These are phyloP conservation scores for Tilletia indica DNA, from an alignment of 1,284 basidiomycete genomes.

Conservation along the genomic window DNA sequence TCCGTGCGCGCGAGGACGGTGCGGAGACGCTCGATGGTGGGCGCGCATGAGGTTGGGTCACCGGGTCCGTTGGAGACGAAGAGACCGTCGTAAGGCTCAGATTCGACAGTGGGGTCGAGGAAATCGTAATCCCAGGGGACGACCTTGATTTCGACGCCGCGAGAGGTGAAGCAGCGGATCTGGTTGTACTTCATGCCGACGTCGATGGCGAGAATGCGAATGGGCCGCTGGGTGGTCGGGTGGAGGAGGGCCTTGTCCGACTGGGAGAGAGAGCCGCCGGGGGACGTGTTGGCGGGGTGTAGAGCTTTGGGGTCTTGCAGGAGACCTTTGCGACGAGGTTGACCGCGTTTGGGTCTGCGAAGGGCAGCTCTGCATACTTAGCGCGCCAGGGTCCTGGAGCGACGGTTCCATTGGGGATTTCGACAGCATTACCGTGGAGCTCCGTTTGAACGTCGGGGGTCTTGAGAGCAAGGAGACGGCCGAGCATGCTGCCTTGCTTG, in stretches of 20 bases:
- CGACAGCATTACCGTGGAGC: slow-evolving; percentile 10
- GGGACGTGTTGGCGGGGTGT: slow-evolving; percentile 58
- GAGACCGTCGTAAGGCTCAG: slow-evolving; percentile 85
- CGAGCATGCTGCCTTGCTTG: slow-evolving; percentile 86
- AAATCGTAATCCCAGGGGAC: slow-evolving; percentile 98
- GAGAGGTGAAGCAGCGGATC: slow-evolving; percentile 89
- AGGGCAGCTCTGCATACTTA: slow-evolving; percentile 77
- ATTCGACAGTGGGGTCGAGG: slow-evolving; percentile 62
- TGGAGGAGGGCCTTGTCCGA: slow-evolving; percentile 65
- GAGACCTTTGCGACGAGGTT: slow-evolving; percentile 93
- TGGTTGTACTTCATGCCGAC: slow-evolving; percentile 99
- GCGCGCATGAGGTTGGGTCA: slow-evolving; percentile 73
- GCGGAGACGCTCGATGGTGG: slow-evolving; percentile 72
- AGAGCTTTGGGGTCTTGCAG: slow-evolving; percentile 68
- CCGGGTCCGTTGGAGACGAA: slow-evolving; percentile 99
- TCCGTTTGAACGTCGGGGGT: slow-evolving; percentile 35
- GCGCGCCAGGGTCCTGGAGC: slow-evolving; percentile 68
- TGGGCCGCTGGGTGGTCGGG: slow-evolving; percentile 68
- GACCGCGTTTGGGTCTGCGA: slow-evolving; percentile 80
- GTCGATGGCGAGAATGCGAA: slow-evolving; percentile 87
- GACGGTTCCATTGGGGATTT: slow-evolving; percentile 21
- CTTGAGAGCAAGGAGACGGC: slow-evolving; percentile 54
- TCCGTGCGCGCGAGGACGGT: slow-evolving; percentile 66
- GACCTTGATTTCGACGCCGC: slow-evolving; percentile 93
- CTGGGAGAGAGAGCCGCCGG: slow-evolving; percentile 58